Percentiles rank a stretch among this genome's conserved stretches.
Evolutionary conservation across 1,139 yeast genomes (phyloP).

Genomic region (Geotrichum australiense): DNA sequence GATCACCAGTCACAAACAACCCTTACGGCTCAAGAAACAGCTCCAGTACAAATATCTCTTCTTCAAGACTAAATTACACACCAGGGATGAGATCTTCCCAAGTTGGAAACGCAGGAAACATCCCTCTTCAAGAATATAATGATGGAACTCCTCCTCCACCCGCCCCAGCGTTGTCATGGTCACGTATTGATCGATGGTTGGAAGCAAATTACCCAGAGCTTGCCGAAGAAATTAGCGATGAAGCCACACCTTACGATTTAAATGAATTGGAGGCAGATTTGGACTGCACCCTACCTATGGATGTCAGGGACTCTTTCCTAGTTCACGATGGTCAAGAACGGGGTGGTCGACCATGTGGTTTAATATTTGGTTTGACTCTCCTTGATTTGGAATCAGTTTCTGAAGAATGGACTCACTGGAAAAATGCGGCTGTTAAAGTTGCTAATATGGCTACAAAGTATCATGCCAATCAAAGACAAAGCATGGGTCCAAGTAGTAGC

Average conservation of each 20-base stretch:
- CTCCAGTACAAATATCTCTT: constrained; percentile 21
- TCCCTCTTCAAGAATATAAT: constrained; percentile 45
- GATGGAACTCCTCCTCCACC: constrained; percentile 62
- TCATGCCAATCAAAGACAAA: constrained; percentile 19
- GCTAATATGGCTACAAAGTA: constrained; percentile 21
- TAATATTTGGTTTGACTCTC: constrained; percentile 62
- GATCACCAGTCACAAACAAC: constrained; percentile 10
- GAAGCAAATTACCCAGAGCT: constrained; percentile 77
- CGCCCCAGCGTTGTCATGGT: constrained; percentile 64
- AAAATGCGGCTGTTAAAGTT: constrained; percentile 48
- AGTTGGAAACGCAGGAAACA: constrained; percentile 33
- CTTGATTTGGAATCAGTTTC: constrained; percentile 64
- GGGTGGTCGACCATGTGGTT: constrained; percentile 70
- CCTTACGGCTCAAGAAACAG: constrained; percentile 20
- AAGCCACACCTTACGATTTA: constrained; percentile 68
- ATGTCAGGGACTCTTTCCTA: constrained; percentile 67
- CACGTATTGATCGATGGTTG: constrained; percentile 63
- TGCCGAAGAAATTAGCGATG: constrained; percentile 60
- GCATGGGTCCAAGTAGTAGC: constrained; percentile 17
- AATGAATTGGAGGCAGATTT: constrained; percentile 71
- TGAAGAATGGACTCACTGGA: constrained; percentile 70
- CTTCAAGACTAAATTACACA: constrained; percentile 29
- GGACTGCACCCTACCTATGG: constrained; percentile 59
- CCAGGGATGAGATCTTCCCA: constrained; percentile 36
- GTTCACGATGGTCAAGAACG: constrained; percentile 78